Evolutionary conservation across 192 early-diverging fungal species (phyloP).

Genomic region (Backusella luteola): DNA sequence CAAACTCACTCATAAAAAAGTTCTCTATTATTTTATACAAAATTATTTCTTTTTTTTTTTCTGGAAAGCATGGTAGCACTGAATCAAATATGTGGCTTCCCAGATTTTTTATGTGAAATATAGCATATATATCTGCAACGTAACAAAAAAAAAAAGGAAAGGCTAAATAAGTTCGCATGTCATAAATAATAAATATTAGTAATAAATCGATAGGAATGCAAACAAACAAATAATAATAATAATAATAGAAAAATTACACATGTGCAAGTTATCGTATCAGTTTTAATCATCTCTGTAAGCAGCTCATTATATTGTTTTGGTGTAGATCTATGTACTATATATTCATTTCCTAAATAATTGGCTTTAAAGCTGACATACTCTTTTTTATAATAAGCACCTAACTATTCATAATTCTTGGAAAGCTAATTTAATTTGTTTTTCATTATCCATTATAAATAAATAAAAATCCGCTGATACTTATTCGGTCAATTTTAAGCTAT

Average conservation of each 20-base stretch:
- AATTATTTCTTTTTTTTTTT: background rate
- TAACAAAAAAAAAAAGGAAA: background rate
- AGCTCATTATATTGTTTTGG: background rate
- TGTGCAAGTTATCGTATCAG: background rate
- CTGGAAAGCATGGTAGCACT: background rate
- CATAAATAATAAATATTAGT: no score
- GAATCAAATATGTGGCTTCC: background rate
- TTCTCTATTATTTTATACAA: background rate
- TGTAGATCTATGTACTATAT: background rate
- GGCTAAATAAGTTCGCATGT: no score
- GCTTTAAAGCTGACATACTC: background rate
- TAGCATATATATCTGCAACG: background rate
- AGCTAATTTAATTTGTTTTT: background rate
- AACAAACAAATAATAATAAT: background rate
- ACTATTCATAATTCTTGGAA: no score
- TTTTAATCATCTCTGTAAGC: background rate
- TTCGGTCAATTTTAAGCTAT: background rate
- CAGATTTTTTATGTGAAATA: background rate
- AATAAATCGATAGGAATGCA: no score
- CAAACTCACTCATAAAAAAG: background rate
- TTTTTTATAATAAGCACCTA: background rate
- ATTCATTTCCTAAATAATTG: background rate
- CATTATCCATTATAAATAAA: background rate
- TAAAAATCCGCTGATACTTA: background rate
- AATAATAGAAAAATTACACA: background rate